These are phyloP conservation scores for Strigomonas oncopelti DNA, from an alignment of 208 protist genomes.

Conservation along the genomic window DNA sequence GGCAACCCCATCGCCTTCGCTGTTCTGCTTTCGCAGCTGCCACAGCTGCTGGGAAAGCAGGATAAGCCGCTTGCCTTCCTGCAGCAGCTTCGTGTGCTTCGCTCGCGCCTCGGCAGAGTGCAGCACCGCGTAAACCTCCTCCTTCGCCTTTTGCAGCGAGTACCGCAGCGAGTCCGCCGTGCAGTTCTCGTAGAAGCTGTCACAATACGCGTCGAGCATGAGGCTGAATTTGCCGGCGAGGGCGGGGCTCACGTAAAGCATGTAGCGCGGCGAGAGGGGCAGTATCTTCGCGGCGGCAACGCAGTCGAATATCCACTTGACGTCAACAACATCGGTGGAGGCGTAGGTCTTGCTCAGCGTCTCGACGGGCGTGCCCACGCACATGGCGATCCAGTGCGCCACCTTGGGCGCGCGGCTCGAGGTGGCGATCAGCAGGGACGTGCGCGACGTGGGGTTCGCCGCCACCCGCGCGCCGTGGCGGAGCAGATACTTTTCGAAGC, in stretches of 20 bases:
- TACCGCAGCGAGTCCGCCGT: conserved; percentile 20
- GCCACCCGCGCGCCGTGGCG: conserved; percentile 40
- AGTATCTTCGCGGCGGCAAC: conserved; percentile 19
- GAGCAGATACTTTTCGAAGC: conserved; percentile 35
- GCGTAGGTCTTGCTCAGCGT: conserved; percentile 11
- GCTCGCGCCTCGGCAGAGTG: background rate
- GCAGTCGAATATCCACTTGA: conserved; percentile 28
- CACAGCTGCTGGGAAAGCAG: background rate
- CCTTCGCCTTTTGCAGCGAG: conserved; percentile 13
- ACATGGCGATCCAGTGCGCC: conserved; percentile 31
- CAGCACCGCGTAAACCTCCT: background rate
- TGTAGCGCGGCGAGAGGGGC: conserved; percentile 31
- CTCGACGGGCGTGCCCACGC: conserved; percentile 3
- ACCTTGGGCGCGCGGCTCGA: conserved; percentile 20
- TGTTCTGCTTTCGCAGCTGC: background rate
- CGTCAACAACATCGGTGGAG: conserved; percentile 27
- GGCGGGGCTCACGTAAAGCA: conserved; percentile 30
- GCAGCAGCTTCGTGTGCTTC: background rate
- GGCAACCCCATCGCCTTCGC: background rate
- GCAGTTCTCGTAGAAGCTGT: conserved; percentile 28
- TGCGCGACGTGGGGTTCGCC: conserved; percentile 31
- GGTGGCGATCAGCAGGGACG: conserved; percentile 27
- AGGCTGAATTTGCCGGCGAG: conserved; percentile 22
- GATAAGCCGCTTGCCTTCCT: background rate
- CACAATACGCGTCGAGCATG: conserved; percentile 33